Evolutionary conservation across 768 basidiomycete genomes (phyloP), one percentile per base, ranked within the genome.

Genomic region (Tylopilus cervinicoccineus): DNA sequence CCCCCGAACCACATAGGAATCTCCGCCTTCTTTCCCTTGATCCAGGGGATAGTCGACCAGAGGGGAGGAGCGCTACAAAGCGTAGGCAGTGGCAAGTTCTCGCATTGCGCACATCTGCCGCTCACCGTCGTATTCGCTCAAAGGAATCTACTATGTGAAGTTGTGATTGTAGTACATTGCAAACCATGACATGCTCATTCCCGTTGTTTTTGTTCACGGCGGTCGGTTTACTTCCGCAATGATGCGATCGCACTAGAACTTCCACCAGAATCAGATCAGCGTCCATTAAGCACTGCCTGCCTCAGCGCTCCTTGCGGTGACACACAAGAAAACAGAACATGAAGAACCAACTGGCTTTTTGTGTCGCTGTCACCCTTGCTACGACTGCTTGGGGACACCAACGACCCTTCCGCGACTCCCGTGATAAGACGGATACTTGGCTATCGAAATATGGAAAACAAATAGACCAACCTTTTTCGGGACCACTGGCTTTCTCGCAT

Each of bases 401-500:
- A 36, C 54, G 61, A 34, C 52, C 56, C 36, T 31, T 62, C 26
- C 42, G 22, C 19, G 26, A 28, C 38, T 22, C 44, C 13, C 16
- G 26, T 34, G 29, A 22, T 11, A 54, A 54, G 22, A 45, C 49
- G 3, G 69, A 72, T 43, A 78, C 77, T 43, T 89, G 86, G 86
- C 63, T 73, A 7, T 73, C 79, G 46, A 89, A 86, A 64, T 93
- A 89, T 55, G 88, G 88, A n/a, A 60, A 66, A 9, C 84, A 88
- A 53, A 72, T 76, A 17, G 89, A 93, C 67, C 80, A 84, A 34
- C 66, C 75, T 5, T 94, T 89, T 71, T 81, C 86, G 6, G 92
- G 93, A 0, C 85, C 89, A 26, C 73, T 87, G 14, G 76, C 88
- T 0, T 95, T 94, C 71, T 86, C 90, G 17, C 91, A 91, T 59